Evolutionary conservation across 768 basidiomycete genomes (phyloP).

Genomic region (Suillus subluteus): DNA sequence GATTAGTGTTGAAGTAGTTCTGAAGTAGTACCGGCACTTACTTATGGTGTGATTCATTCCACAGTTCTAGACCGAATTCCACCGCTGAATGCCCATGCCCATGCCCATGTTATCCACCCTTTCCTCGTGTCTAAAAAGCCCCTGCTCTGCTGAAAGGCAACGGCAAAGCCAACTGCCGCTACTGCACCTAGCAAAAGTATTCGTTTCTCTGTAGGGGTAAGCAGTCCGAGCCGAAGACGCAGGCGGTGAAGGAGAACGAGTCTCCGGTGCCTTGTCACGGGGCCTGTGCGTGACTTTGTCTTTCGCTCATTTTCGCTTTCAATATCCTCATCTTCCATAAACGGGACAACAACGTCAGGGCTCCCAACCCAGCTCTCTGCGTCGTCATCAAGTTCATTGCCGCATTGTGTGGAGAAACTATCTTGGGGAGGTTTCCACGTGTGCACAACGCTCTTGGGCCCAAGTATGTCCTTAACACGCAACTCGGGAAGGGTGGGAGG

Average conservation of each 20-base stretch:
- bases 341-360: slow-evolving; percentile 59
- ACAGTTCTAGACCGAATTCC: neutral
- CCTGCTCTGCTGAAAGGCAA: slow-evolving; percentile 43
- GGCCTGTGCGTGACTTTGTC: slow-evolving; percentile 11
- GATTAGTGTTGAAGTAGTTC: neutral
- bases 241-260: slow-evolving; percentile 15
- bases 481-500: slow-evolving; percentile 65
- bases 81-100: neutral
- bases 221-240: slow-evolving; percentile 25
- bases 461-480: slow-evolving; percentile 63
- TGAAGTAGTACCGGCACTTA: neutral
- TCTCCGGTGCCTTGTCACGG: slow-evolving; percentile 1
- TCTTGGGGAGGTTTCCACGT: slow-evolving; percentile 63
- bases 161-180: slow-evolving; percentile 68
- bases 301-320: slow-evolving; percentile 35
- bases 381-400: slow-evolving; percentile 44
- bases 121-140: neutral
- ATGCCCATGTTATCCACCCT: slow-evolving; percentile 6
- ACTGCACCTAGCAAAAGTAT: slow-evolving; percentile 65
- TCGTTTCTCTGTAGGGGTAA: slow-evolving; percentile 32
- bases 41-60: neutral
- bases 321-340: slow-evolving; percentile 34
- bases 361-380: slow-evolving; percentile 63
- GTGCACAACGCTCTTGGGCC: slow-evolving; percentile 74
- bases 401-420: neutral